These are phyloP conservation scores for Boechera divaricarpa DNA, from an alignment of 345 rosid species.

Conservation along the genomic window DNA sequence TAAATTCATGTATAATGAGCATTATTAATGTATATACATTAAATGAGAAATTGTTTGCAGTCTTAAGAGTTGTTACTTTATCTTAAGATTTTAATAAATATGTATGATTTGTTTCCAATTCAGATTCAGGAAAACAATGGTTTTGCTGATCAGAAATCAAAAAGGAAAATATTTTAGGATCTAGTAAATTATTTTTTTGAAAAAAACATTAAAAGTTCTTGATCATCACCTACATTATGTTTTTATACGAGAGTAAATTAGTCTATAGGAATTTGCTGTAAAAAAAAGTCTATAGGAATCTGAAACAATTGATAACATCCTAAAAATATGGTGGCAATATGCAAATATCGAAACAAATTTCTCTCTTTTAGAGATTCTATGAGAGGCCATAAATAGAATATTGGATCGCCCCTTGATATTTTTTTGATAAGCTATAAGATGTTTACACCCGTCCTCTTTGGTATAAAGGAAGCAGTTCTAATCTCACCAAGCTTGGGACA, in stretches of 20 bases:
- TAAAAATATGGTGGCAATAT: background rate
- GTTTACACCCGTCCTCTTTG: conserved; percentile 45
- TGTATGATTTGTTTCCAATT: too few species aligned
- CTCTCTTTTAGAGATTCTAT: conserved; percentile 8
- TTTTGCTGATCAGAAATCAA: background rate
- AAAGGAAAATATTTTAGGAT: too few species aligned
- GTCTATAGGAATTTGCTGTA: background rate
- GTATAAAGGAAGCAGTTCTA: conserved; percentile 32
- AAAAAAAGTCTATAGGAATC: background rate
- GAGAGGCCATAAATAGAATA: conserved; percentile 4
- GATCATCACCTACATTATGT: background rate
- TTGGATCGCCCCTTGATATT: conserved; percentile 8
- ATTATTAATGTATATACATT: too few species aligned
- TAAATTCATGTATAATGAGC: too few species aligned
- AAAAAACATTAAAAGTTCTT: background rate
- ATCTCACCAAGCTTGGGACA: conserved; percentile 39
- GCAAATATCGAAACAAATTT: conserved; percentile 33
- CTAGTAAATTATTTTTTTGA: too few species aligned
- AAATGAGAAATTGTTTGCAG: too few species aligned
- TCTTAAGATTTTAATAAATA: background rate
- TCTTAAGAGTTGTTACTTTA: background rate
- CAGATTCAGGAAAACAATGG: background rate
- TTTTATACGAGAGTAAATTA: background rate
- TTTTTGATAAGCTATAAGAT: conserved; percentile 14
- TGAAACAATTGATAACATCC: background rate